Conservation (phyloP, 225 moss, liverwort and hornwort genomes). For the Ulota crispa region DNA sequence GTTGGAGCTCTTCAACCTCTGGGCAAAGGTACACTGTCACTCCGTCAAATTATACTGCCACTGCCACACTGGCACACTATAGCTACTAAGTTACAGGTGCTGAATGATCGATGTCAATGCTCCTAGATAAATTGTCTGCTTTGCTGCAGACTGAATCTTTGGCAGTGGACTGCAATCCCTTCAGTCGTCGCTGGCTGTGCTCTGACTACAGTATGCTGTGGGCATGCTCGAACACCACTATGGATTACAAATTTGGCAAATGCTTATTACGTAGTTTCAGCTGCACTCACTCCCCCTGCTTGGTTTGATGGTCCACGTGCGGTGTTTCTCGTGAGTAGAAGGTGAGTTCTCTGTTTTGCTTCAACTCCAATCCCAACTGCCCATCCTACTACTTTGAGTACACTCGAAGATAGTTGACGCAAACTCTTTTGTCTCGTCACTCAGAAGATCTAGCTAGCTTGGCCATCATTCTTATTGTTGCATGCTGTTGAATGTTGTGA, state of each 20-base stretch:
- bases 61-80: neutral
- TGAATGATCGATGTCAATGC: neutral
- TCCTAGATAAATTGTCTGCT: neutral
- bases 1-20: neutral
- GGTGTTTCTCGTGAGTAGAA: neutral
- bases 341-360: neutral
- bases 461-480: too few species aligned
- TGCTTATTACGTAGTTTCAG: neutral
- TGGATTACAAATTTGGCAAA: constrained; percentile 5
- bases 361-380: neutral
- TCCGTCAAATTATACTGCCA: neutral
- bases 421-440: too few species aligned
- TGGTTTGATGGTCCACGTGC: constrained; percentile 26
- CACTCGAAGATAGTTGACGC: too few species aligned
- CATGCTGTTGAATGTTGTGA: too few species aligned
- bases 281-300: neutral
- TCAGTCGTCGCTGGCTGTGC: neutral
- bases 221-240: neutral
- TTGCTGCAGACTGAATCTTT: constrained; percentile 17
- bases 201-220: neutral
- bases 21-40: constrained; percentile 21
- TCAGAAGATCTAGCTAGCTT: too few species aligned
- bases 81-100: neutral
- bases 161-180: neutral
- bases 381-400: too few species aligned